Conservation (phyloP, 495 filamentous ascomycete genomes). For the Neurospora sp. region DNA sequence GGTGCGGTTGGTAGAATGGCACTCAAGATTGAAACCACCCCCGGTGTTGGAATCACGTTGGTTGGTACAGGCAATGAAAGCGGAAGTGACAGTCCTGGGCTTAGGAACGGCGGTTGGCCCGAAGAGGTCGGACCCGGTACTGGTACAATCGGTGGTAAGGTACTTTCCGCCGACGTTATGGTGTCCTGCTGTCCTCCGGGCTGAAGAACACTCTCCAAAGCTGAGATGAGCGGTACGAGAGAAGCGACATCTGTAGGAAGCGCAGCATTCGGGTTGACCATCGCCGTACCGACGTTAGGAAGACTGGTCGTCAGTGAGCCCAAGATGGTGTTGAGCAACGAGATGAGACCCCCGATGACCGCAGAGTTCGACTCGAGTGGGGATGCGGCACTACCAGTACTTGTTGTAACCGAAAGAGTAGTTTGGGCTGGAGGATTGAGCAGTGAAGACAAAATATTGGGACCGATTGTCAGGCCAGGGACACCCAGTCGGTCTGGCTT, state of each 20-base stretch:
- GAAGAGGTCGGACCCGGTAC: neutral
- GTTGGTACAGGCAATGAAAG: conserved; percentile 2
- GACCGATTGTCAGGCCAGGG: conserved; percentile 3
- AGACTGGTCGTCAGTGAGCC: neutral
- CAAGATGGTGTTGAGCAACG: conserved; percentile 1
- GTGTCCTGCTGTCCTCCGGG: neutral
- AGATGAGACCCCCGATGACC: conserved; percentile 4
- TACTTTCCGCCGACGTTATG: neutral
- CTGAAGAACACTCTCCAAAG: conserved; percentile 1
- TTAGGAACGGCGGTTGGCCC: neutral
- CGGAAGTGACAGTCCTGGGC: conserved; percentile 2
- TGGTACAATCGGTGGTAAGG: neutral
- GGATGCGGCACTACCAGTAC: neutral
- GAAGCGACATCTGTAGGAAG: neutral
- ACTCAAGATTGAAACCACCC: neutral
- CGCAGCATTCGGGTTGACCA: neutral
- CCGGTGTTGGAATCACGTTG: neutral
- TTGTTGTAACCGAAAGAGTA: neutral
- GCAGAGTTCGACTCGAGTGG: neutral
- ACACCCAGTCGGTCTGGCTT: conserved; percentile 3
- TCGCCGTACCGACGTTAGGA: neutral
- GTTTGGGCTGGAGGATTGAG: neutral
- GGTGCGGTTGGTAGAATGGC: conserved; percentile 1
- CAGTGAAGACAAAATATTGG: conserved; percentile 4
- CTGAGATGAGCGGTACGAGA: neutral